Base-by-base conservation (phyloP, 192 early-diverging fungal genomes). In the Lunasporangiospora selenospora region DNA sequence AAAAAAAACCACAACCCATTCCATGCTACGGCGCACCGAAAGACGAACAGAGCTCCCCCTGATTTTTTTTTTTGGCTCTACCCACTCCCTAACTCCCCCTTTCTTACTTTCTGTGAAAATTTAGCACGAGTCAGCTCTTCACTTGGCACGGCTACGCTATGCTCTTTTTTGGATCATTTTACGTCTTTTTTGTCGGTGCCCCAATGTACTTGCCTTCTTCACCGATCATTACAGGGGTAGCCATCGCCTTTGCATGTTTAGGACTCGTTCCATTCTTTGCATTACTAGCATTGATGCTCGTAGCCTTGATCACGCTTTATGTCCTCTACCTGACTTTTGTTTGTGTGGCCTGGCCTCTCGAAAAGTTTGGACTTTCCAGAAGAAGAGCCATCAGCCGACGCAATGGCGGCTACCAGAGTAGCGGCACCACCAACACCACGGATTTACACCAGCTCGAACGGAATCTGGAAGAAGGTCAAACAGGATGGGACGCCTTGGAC, bases 111-210 rank as follows among this genome's bases (percentile, higher is more conserved):
- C n/a, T 45, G 26, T 47, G 18, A 15, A 50, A 11, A 8, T 0
- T 16, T 36, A 73, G 69, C 36, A 58, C 58, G 60, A 51, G 31
- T 16, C 23, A 57, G 16, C 37, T 73, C 18, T 73, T 73, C 30
- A 63, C 69, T 5, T 73, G 69, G 69, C 69, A 73, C 37, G 69
- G 69, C 40, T 73, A 73, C 16, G 60, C 49, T 3, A 73, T 73
- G 55, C 29, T 73, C 7, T 47, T 62, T 4, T 57, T 57, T 26
- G 69, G 69, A 47, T 44, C 49, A 1, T 34, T 57, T 18, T 73
- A 63, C 43, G 69, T 73, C 37, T 58, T 57, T 16, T 24, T 52
- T 16, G 62, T 63, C 39, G 69, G 53, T 7, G 42, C 33, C 2
- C 1, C 30, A 12, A 47, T 52, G 3, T 62, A 58, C 36, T 37